Percentiles rank a stretch among this genome's conserved stretches.
Conservation (phyloP, 75 land plant genomes). For the Azolla pinnata region DNA sequence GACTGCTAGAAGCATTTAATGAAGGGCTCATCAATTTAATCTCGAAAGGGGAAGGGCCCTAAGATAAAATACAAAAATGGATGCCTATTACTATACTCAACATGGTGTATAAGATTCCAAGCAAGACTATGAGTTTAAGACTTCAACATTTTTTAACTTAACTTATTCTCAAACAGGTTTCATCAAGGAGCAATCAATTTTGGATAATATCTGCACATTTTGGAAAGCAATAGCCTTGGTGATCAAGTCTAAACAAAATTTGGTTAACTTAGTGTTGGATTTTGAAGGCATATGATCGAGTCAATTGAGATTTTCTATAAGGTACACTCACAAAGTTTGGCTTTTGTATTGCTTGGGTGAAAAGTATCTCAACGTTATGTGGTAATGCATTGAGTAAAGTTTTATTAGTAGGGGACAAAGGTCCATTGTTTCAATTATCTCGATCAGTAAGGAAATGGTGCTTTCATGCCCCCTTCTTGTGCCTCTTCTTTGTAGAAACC, state of each 20-base stretch:
- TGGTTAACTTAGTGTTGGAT: too few species aligned
- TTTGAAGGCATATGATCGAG: background rate
- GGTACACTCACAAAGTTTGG: background rate
- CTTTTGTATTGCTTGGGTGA: background rate
- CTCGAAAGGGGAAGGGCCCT: background rate
- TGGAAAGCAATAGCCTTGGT: background rate
- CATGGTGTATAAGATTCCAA: background rate
- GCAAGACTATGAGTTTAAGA: background rate
- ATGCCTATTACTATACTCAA: background rate
- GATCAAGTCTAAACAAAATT: background rate
- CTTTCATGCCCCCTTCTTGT: background rate
- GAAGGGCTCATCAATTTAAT: background rate
- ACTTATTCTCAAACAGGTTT: background rate
- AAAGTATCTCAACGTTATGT: background rate
- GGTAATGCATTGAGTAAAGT: background rate
- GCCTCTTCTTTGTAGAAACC: background rate
- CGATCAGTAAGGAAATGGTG: background rate
- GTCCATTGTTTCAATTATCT: background rate
- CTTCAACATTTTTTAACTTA: background rate
- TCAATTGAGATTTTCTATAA: background rate
- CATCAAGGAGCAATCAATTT: background rate
- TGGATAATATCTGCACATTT: background rate
- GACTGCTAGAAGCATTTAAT: background rate
- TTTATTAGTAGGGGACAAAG: background rate
- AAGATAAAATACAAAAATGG: too few species aligned